phyloP scores from a whole-genome alignment of 192 early-diverging fungal species.

The Tieghemiomyces parasiticus region DNA sequence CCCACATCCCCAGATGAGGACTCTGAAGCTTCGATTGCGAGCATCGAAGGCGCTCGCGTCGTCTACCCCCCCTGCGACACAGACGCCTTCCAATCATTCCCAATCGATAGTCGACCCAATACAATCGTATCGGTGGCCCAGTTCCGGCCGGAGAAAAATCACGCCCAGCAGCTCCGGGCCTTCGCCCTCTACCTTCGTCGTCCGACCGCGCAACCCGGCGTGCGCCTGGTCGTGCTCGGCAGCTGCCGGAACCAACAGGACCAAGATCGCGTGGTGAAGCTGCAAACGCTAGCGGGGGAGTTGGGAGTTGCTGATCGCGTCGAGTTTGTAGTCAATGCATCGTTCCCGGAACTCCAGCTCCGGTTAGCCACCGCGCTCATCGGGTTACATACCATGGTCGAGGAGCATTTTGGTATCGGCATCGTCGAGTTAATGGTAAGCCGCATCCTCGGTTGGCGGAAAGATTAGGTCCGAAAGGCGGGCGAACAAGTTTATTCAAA shows the following conservation, averaged over 20 bases:
- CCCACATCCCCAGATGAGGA: no score
- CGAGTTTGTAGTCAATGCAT: conserved; percentile 65
- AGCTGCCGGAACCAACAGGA: conserved; percentile 73
- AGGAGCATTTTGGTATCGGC: conserved; percentile 98
- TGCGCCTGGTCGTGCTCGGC: conserved; percentile 68
- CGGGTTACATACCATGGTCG: conserved; percentile 91
- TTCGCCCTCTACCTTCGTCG: conserved; percentile 24
- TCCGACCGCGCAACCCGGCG: conserved; percentile 3
- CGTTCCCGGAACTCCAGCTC: conserved; percentile 44
- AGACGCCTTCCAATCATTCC: conserved; percentile 33
- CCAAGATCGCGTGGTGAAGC: conserved; percentile 38
- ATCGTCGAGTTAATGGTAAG: conserved; percentile 95
- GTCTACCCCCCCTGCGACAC: conserved; percentile 96
- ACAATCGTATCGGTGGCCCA: conserved; percentile 83
- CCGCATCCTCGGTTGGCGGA: neutral
- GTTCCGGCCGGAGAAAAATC: conserved; percentile 95
- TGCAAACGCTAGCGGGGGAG: conserved; percentile 27
- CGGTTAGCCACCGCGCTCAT: conserved; percentile 48
- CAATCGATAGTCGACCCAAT: conserved; percentile 34
- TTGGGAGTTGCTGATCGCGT: conserved; percentile 56
- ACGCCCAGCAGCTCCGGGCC: conserved; percentile 63
- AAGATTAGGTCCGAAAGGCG: neutral
- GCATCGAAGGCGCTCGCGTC: conserved; percentile 39
- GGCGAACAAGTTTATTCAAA: neutral
- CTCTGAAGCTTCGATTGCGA: no score